Evolutionary conservation across 257 asterid species (phyloP).

Genomic region (Buddleja alternifolia): DNA sequence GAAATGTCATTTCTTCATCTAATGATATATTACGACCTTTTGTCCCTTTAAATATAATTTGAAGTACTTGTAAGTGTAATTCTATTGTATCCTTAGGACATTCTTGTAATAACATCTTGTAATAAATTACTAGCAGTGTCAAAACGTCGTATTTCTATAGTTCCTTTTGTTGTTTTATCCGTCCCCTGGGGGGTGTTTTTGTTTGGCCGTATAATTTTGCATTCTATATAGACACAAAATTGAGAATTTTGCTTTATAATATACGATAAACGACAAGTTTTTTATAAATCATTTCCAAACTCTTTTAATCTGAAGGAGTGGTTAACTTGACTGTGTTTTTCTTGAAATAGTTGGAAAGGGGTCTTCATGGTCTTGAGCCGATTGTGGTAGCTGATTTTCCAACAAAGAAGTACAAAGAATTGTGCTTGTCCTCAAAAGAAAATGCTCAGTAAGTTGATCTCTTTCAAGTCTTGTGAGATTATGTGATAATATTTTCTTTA

Average conservation of each 20-base stretch:
- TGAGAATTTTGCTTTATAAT: background rate
- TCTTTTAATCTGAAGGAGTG: constrained; percentile 21
- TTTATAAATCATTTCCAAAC: constrained; percentile 21
- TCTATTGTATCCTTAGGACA: constrained; percentile 14
- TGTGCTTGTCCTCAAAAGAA: constrained; percentile 59
- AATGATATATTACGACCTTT: background rate
- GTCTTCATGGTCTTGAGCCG: constrained; percentile 80
- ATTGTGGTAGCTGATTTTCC: constrained; percentile 74
- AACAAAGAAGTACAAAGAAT: constrained; percentile 58
- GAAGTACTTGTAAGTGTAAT: background rate
- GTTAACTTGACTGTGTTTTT: constrained; percentile 15
- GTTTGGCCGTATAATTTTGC: background rate
- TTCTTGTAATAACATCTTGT: constrained; percentile 13
- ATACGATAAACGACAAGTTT: background rate
- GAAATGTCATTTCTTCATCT: constrained; percentile 4
- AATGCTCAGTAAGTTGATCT: constrained; percentile 69
- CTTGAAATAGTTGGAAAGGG: constrained; percentile 70
- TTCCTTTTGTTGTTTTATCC: constrained; percentile 11
- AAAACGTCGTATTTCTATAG: background rate
- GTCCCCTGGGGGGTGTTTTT: background rate
- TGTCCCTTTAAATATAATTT: constrained; percentile 18
- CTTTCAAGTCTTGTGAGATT: background rate
- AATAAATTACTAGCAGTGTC: constrained; percentile 3
- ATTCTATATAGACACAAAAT: background rate
- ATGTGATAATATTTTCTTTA: background rate